Base-by-base conservation (phyloP, 108 stramenopile genomes). In the Schizochytrium sp. region DNA sequence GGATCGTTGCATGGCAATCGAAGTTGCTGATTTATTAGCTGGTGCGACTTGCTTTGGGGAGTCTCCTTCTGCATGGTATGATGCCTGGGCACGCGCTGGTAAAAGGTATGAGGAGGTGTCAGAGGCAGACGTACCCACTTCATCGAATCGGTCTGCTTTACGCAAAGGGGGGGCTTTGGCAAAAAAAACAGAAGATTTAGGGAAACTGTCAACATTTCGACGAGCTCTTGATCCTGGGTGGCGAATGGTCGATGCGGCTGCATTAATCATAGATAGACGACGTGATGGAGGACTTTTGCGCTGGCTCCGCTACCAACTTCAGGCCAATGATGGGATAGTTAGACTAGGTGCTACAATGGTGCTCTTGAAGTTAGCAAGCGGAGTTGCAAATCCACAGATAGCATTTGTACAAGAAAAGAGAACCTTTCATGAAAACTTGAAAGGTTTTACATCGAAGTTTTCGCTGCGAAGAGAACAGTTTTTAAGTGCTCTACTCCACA, bases 1-100 rank as follows among this genome's bases (percentile, higher is more conserved):
- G 53, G 76, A 83, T 28, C 76, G 76, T 28, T 83, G 76, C 53
- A 55, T 83, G 76, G 76, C 76, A 10, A n/a, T 83, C 50, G 76
- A 83, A 42, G 28, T 49, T 42, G 50, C 53, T 7, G 76, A 83
- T 53, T n/a, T 69, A 44, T 44, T 69, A 8, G 64, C 64, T 44
- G 10, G 19, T 28, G 64, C 64, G 28, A 69, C 64, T 69, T 69
- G 64, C 15, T 69, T 69, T 3, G 64, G 7, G 42, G 64, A 15
- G 64, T 8, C 7, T 69, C 15, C 17, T n/a, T n/a, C 59, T 69
- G 64, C 64, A 69, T 69, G 64, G 64, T 10, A 8, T 15, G 15
- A 38, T 5, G 64, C 64, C 5, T 69, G 64, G 64, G 44, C 12
- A 38, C 59, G 59, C 28, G 19, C 28, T 17, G 17, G 28, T 60